Percentiles rank a stretch among this genome's conserved stretches.
phyloP scores from a whole-genome alignment of 805 yeast species.

The Saturnispora besseyi region DNA sequence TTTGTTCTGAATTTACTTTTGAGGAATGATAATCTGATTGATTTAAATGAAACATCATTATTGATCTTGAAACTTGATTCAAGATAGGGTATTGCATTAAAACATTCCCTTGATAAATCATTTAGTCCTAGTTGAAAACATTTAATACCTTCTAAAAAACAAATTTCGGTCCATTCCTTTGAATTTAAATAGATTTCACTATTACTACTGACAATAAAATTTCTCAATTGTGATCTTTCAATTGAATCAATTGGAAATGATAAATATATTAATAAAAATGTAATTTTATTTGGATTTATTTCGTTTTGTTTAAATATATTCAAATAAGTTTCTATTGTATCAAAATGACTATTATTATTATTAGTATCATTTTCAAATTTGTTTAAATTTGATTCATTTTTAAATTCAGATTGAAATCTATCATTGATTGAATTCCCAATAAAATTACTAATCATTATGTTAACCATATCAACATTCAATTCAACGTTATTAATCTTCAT shows the following conservation, averaged over 20 bases:
- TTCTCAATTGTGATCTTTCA: neutral
- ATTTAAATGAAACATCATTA: slow-evolving; percentile 5
- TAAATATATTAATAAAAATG: slow-evolving; percentile 1
- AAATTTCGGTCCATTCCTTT: slow-evolving; percentile 3
- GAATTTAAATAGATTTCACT: neutral
- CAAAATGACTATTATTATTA: neutral
- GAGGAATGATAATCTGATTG: slow-evolving; percentile 12
- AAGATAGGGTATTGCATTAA: slow-evolving; percentile 9
- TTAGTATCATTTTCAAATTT: neutral
- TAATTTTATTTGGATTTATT: slow-evolving; percentile 2
- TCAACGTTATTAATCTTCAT: slow-evolving; percentile 7
- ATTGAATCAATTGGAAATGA: slow-evolving; percentile 5
- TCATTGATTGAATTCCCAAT: slow-evolving; percentile 2
- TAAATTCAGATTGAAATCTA: neutral
- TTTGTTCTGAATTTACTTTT: slow-evolving; percentile 10
- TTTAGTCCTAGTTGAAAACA: neutral
- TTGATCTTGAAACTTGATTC: slow-evolving; percentile 15
- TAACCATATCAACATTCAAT: slow-evolving; percentile 3
- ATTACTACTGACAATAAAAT: neutral
- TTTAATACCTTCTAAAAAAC: slow-evolving; percentile 2
- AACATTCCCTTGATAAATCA: neutral
- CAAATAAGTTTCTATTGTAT: neutral
- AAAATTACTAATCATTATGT: slow-evolving; percentile 2
- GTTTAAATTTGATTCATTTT: no score
- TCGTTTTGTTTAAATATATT: neutral